Conservation (phyloP, 164 flowering plant species). For the grape (Vitis vinifera) region ASM3070453v1 NC_081818.1:30120501-30121000, state of each 20-base stretch:
- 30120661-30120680: constrained; percentile 91
- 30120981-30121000: no score
- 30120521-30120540: background rate
- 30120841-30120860: constrained; percentile 50
- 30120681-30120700: constrained; percentile 39
- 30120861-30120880: constrained; percentile 66
- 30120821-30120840: constrained; percentile 84
- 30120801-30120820: constrained; percentile 92
- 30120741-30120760: background rate
- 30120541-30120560: constrained; percentile 68
- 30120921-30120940: background rate
- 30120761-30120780: constrained; percentile 82
- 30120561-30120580: constrained; percentile 96
- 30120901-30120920: background rate
- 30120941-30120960: background rate
- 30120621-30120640: constrained; percentile 89
- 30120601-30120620: constrained; percentile 89
- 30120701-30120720: constrained; percentile 14
- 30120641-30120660: constrained; percentile 77
- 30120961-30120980: no score
- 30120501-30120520: background rate
- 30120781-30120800: constrained; percentile 94
- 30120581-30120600: constrained; percentile 92
- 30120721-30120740: constrained; percentile 1
- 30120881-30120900: constrained; percentile 66